Evolutionary conservation across 495 filamentous ascomycete genomes (phyloP), one percentile per base, ranked within the genome.

Genomic region (Cercophora sp.): DNA sequence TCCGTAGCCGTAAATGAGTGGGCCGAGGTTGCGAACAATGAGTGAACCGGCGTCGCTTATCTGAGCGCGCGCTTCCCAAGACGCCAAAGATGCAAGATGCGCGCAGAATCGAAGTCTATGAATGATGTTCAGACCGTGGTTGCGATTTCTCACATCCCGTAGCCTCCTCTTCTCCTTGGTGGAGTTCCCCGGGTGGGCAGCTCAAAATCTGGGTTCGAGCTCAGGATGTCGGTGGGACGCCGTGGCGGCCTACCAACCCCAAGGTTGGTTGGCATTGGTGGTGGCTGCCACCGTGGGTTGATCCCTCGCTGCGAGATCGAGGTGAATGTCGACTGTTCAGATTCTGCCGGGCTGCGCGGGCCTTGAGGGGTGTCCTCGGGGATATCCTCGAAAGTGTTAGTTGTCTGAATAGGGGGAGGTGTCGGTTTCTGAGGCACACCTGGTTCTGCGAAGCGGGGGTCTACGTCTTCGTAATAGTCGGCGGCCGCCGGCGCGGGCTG

Each of bases 401-500:
- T 60, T 54, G 57, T 26, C 39, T 64, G 51, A 66, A 68, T 47
- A 49, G 69, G 31, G 51, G 59, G 63, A 31, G 54, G 62, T 50
- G 47, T 54, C 44, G 61, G 41, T 51, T 58, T 70, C 27, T 56
- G 66, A 41, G 49, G 40, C 36, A 27, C 57, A 51, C 61, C 51
- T 51, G 64, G 40, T 25, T 70, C 64, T 35, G 73, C 86, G 65
- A 96, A 98, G 34, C 85, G 85, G 19, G 93, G 93, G 51, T 94
- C 91, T 16, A 93, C 85, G 65, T 96, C 93, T 78, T 98, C 93
- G 64, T 92, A 96, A 69, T 96, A 96, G 51, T 79, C 62, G 65
- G 68, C 79, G 70, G 66, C 55, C 47, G 61, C 42, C 54, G 70
- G 44, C 52, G 60, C 37, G 54, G 60, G 51, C 47, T 51, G 52